These are phyloP conservation scores for Globisporangium apiculatum DNA, from an alignment of 352 stramenopile species.

Conservation along the genomic window DNA sequence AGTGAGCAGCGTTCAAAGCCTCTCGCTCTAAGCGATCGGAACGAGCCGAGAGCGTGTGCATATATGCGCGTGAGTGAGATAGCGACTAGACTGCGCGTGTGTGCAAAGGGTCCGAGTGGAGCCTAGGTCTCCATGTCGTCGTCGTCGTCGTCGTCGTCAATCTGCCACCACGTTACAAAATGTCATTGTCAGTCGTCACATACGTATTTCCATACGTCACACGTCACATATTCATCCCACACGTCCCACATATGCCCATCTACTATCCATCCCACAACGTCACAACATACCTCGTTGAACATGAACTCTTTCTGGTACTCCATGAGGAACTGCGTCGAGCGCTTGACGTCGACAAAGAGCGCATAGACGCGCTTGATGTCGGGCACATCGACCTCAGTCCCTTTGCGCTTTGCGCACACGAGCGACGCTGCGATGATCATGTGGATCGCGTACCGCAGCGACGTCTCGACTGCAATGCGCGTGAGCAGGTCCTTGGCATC, in stretches of 20 bases:
- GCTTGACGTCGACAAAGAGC: conserved; percentile 98
- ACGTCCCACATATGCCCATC: neutral
- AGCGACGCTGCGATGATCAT: conserved; percentile 99
- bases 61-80: no score
- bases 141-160: conserved; percentile 29
- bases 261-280: neutral
- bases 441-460: conserved; percentile 98
- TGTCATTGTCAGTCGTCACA: neutral
- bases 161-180: conserved; percentile 11
- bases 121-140: conserved; percentile 33
- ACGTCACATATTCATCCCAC: neutral
- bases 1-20: no score
- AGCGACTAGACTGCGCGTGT: no score
- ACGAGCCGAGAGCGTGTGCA: no score
- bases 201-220: neutral
- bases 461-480: conserved; percentile 97
- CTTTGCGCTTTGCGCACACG: conserved; percentile 91
- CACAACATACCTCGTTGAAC: conserved; percentile 91
- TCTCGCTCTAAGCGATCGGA: no score
- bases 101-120: no score
- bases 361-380: conserved; percentile 95
- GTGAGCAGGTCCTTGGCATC: conserved; percentile 96
- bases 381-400: conserved; percentile 79
- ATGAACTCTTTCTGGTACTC: conserved; percentile 99
- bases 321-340: conserved; percentile 98